A percentile compares a stretch with the other conserved stretches of the same genome.
These are phyloP conservation scores for Gynandropsis gynandra DNA, from an alignment of 345 rosid genomes.

Conservation along the genomic window DNA sequence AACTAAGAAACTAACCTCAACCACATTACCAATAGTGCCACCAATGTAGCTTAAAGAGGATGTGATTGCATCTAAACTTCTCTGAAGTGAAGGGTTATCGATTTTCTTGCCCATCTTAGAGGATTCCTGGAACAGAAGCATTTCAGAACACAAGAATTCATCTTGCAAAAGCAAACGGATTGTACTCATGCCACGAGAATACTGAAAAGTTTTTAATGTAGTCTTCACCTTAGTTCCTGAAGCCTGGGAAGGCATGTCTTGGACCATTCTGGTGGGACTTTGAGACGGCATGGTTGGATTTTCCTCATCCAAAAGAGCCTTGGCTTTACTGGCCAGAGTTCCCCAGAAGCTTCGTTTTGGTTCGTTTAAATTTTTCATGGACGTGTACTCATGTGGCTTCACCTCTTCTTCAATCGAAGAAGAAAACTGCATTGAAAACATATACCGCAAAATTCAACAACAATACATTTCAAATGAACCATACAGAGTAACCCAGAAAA, in stretches of 20 bases:
- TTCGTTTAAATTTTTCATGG: conserved; percentile 41
- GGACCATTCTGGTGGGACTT: conserved; percentile 25
- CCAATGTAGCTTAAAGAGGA: conserved; percentile 71
- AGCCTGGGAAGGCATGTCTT: conserved; percentile 20
- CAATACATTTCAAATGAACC: conserved; percentile 7
- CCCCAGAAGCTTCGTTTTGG: conserved; percentile 81
- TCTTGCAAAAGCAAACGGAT: too few species aligned
- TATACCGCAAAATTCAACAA: background rate
- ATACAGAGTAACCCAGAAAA: conserved; percentile 10
- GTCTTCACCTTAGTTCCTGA: too few species aligned
- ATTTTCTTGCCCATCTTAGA: too few species aligned
- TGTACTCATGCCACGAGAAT: too few species aligned
- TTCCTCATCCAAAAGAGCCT: conserved; percentile 68
- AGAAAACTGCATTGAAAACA: background rate
- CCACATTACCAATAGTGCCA: conserved; percentile 70
- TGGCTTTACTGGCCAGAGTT: conserved; percentile 81
- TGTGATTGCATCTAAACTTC: conserved; percentile 45
- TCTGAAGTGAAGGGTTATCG: too few species aligned
- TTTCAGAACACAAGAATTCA: too few species aligned
- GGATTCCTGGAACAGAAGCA: too few species aligned
- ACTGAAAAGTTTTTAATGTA: too few species aligned
- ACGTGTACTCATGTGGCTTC: conserved; percentile 35
- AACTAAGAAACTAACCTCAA: conserved; percentile 50
- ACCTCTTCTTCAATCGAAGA: conserved; percentile 32
- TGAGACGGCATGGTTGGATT: conserved; percentile 23